A percentile compares a stretch with the other conserved stretches of the same genome.
These are phyloP conservation scores for Zostera marina DNA, from an alignment of 116 monocot species.

Conservation along the genomic window DNA sequence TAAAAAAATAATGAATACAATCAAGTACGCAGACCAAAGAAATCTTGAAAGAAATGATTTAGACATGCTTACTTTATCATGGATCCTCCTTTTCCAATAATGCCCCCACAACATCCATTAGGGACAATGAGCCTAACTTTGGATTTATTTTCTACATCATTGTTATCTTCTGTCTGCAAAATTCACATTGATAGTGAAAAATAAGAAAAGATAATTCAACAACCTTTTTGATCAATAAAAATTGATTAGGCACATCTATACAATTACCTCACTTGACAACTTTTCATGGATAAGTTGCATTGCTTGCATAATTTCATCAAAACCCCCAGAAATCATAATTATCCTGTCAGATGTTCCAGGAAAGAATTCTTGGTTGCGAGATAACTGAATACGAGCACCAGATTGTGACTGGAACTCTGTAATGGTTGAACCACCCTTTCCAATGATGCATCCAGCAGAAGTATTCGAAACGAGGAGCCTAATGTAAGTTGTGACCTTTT, in stretches of 20 bases:
- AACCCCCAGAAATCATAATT: conserved; percentile 73
- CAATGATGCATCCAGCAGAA: conserved; percentile 89
- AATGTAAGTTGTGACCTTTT: conserved; percentile 40
- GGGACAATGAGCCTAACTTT: conserved; percentile 86
- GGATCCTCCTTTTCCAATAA: conserved; percentile 96
- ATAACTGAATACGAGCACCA: conserved; percentile 93
- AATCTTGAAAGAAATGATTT: neutral
- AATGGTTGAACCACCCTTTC: conserved; percentile 93
- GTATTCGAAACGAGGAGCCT: conserved; percentile 87
- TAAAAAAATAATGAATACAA: no score
- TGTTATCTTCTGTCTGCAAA: conserved; percentile 10
- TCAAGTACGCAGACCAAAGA: neutral
- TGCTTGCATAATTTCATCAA: conserved; percentile 72
- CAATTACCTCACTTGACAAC: conserved; percentile 53
- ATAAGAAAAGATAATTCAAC: neutral
- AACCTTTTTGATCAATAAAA: conserved; percentile 26
- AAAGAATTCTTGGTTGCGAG: conserved; percentile 90
- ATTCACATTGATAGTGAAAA: neutral
- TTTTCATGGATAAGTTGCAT: conserved; percentile 78
- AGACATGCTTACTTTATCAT: conserved; percentile 64
- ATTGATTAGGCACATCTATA: neutral
- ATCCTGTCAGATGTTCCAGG: conserved; percentile 93
- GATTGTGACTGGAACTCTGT: conserved; percentile 88
- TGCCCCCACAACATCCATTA: conserved; percentile 86
- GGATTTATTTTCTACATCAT: conserved; percentile 47